Evolutionary conservation across 345 rosid species (phyloP), one percentile per base, ranked within the genome.

Genomic region (Rhodamnia rubescens): DNA sequence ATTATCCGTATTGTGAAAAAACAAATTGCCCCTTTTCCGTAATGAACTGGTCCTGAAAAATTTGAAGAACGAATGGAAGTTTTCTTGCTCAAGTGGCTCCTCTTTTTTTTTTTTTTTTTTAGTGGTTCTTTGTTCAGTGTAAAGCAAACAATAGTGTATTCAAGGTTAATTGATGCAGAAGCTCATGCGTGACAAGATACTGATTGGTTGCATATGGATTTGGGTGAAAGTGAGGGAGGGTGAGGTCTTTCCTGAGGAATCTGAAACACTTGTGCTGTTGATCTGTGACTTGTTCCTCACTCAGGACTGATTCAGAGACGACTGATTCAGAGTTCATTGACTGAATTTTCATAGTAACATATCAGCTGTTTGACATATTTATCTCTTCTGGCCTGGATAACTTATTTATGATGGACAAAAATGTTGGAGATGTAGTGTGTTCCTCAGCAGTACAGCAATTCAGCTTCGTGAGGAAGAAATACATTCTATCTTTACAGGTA

Each of bases 401-500:
- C 26, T 69, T 64, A 15, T 32, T 40, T 36, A 36, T 36, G 75
- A 69, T 69, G 80, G 47, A 9, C 26, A 36, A 36, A 36, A 69
- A 69, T 69, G 80, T 36, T 84, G 53, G 54, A 51, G 6, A 22
- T 61, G 29, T 47, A 84, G 61, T 10, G 26, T 82, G 24, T 82
- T 27, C 54, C 42, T 82, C 27, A 27, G 22, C 57, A 27, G 59
- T 82, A 24, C 80, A 32, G 13, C 57, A 36, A 21, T 85, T 54
- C 61, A 85, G 52, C 20, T 55, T 42, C 42, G 24, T 32, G 27
- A 49, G 57, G 53, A 52, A 32, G 83, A 53, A 83, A 54, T 78
- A 51, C 61, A 12, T 8, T 50, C 18, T 52, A 11, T 49, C 40
- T 78, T 87, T 80, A 61, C 92, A 97, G 99, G 99, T 98, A 59